Conservation (phyloP, 1,284 basidiomycete species). For the Sporisorium exsertum region DNA sequence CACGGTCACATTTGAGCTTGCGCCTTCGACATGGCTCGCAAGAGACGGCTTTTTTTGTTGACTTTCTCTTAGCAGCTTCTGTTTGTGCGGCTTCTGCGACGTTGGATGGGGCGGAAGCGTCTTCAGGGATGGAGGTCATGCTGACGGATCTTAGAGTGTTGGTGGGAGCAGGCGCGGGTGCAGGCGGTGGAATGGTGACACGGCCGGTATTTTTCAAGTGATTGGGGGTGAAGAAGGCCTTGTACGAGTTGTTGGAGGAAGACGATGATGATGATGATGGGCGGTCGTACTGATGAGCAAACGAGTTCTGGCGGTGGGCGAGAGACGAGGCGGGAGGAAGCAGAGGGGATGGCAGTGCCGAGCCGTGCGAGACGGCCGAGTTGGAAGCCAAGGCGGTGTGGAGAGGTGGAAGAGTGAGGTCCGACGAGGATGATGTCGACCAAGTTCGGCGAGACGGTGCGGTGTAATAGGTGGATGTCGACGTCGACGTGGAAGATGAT, state of each 20-base stretch:
- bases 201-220: conserved; percentile 15
- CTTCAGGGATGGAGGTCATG: conserved; percentile 26
- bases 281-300: conserved; percentile 4
- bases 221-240: not conserved
- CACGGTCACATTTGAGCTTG: conserved; percentile 63
- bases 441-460: conserved; percentile 4
- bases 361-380: conserved; percentile 10
- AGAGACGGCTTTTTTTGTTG: conserved; percentile 62
- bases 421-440: conserved; percentile 14
- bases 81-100: conserved; percentile 5
- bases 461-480: conserved; percentile 5
- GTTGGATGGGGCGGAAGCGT: not conserved
- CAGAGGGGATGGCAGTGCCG: conserved; percentile 33
- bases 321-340: conserved; percentile 18
- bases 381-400: conserved; percentile 23
- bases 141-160: conserved; percentile 4
- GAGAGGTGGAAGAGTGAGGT: conserved; percentile 37
- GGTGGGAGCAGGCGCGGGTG: not conserved
- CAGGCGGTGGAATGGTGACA: conserved; percentile 10
- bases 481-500: not conserved
- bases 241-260: conserved; percentile 3
- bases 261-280: not conserved
- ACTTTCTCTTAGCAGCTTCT: conserved; percentile 47
- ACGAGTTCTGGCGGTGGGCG: conserved; percentile 7
- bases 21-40: conserved; percentile 62